Evolutionary conservation across 2,329 filamentous ascomycete genomes (phyloP).

Genomic region (Penicillium sumatraense): DNA sequence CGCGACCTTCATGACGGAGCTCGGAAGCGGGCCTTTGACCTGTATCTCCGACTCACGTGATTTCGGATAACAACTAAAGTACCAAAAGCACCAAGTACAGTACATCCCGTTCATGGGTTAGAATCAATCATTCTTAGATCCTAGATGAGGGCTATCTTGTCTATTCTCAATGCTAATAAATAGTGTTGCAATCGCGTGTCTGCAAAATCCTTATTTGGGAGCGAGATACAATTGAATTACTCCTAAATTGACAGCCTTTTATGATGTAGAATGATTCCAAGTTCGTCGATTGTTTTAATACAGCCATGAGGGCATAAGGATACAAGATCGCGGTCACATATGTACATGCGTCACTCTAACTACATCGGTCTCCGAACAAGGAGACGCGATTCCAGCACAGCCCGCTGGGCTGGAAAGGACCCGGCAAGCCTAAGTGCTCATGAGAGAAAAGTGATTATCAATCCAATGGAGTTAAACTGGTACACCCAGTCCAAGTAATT

Average conservation of each 20-base stretch:
- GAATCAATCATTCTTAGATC: too few relatives aligned
- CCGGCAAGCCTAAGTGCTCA: not conserved
- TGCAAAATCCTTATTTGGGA: too few relatives aligned
- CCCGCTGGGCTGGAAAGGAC: slow-evolving; percentile 17
- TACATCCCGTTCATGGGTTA: too few relatives aligned
- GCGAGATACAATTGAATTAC: too few relatives aligned
- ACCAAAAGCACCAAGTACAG: too few relatives aligned
- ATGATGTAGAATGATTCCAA: not conserved
- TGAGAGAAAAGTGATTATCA: not conserved
- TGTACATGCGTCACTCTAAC: slow-evolving; percentile 24
- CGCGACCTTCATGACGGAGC: slow-evolving; percentile 8
- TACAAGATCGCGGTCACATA: slow-evolving; percentile 19
- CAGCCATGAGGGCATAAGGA: slow-evolving; percentile 9
- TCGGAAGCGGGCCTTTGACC: too few relatives aligned
- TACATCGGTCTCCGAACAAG: slow-evolving; percentile 8
- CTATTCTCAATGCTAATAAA: too few relatives aligned
- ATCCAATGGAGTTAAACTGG: not conserved
- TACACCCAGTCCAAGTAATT: slow-evolving; percentile 44
- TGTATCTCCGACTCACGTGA: too few relatives aligned
- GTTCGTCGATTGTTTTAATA: not conserved
- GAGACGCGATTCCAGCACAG: slow-evolving; percentile 15
- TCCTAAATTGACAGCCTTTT: too few relatives aligned
- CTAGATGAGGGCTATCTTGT: too few relatives aligned
- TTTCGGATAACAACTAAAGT: too few relatives aligned
- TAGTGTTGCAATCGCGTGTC: too few relatives aligned